Base-by-base conservation (phyloP, 139 green algal genomes). In the Chlamydomonas sp. region DNA sequence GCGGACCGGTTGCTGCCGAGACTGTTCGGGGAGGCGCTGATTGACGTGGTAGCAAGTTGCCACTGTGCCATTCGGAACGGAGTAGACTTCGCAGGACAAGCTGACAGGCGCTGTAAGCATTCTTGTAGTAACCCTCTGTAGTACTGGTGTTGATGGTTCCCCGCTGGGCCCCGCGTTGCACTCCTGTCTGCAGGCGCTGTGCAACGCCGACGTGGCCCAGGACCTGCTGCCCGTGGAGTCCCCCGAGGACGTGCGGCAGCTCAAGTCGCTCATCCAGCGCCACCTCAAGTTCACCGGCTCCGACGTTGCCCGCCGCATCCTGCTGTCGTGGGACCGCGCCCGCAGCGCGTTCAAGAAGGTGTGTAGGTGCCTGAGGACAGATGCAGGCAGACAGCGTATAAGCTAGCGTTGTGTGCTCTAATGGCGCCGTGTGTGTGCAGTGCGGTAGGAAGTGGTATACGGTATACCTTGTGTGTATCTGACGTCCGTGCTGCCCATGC, bases 261-360 rank as follows among this genome's bases (percentile, higher is more conserved):
- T 98, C 67, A 91, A 94, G 81, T 91, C 86, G 14, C 90, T 99
- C 64, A 92, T 99, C 69, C 93, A 98, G 94, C 91, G 92, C 66
- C 97, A 99, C 92, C 85, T 96, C 78, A 93, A 95, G 90, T 95
- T 95, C 91, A 99, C 97, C 0, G 91, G 92, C 78, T 95, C 89
- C 60, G 72, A 92, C 12, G 81, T 95, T 15, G 96, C 94, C 0
- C 84, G 87, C 60, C 74, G 64, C 80, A 93, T 99, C 57, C 92
- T 99, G 82, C 89, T 91, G 16, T 89, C 95, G 90, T 99, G 96
- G 96, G 91, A 95, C 67, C 80, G 77, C 49, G 77, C 91, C 31
- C 74, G 87, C 84, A 58, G 15, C 3, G 81, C 91, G 86, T 98
- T 98, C 91, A 96, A 96, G 89, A 96, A 95, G 93, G 96, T 97